A percentile compares a stretch with the other conserved stretches of the same genome.
Conservation (phyloP, 306 rosid genomes). For the Lablab purpureus region DNA sequence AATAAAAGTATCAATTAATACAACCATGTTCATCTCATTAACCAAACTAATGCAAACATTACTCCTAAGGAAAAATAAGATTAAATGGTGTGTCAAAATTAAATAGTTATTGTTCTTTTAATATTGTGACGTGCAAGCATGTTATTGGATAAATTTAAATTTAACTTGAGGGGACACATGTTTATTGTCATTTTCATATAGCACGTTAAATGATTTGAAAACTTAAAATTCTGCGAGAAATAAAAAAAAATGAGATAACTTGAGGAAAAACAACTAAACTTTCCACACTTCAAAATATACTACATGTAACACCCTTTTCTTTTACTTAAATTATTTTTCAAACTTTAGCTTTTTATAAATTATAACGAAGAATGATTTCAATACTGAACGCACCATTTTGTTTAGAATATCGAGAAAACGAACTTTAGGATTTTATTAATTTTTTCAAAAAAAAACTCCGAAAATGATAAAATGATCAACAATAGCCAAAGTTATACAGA, state of each 20-base stretch:
- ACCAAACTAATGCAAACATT: conserved; percentile 5
- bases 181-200: neutral
- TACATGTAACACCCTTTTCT: too few species aligned
- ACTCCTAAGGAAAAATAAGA: conserved; percentile 5
- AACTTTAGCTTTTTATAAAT: too few species aligned
- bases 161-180: neutral
- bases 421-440: too few species aligned
- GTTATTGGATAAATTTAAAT: neutral
- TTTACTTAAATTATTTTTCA: too few species aligned
- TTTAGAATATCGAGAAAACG: too few species aligned
- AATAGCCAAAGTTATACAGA: too few species aligned
- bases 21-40: neutral
- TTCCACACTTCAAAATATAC: too few species aligned
- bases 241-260: neutral
- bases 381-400: too few species aligned
- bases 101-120: conserved; percentile 2
- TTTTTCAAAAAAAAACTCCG: too few species aligned
- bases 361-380: too few species aligned
- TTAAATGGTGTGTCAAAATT: neutral
- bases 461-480: too few species aligned
- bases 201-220: neutral
- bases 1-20: neutral
- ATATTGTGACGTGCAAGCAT: neutral
- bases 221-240: neutral
- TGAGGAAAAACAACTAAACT: neutral